Percentiles rank a stretch among this genome's conserved stretches.
Conservation (phyloP, 495 filamentous ascomycete species). For the Neurospora sp. region DNA sequence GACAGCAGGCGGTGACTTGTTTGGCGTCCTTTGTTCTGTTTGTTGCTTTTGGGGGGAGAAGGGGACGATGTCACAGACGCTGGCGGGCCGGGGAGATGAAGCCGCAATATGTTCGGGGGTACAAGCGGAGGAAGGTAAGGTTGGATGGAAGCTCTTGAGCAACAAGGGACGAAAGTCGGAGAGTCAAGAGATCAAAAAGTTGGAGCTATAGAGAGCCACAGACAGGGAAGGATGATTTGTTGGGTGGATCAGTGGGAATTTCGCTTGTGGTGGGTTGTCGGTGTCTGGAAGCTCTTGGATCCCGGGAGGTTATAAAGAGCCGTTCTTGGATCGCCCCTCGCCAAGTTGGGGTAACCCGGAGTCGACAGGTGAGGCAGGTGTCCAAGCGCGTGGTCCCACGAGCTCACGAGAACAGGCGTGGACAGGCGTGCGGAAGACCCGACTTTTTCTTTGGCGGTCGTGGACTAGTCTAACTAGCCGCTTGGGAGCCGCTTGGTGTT, state of each 20-base stretch:
- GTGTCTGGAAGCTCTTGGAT: neutral
- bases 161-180: conserved; percentile 6
- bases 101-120: neutral
- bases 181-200: neutral
- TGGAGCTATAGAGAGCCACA: neutral
- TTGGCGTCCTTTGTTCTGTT: neutral
- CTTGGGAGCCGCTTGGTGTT: conserved; percentile 5
- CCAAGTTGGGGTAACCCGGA: neutral
- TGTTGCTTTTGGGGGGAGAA: neutral
- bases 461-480: neutral
- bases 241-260: neutral
- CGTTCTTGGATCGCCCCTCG: neutral
- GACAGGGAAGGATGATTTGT: neutral
- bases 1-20: neutral
- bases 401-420: neutral
- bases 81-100: neutral
- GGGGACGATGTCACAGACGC: neutral
- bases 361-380: neutral
- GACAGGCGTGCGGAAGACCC: neutral
- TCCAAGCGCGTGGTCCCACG: neutral
- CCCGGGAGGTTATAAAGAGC: neutral
- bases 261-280: neutral
- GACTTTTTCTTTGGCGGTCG: neutral
- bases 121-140: neutral
- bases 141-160: neutral